phyloP scores from a whole-genome alignment of 805 yeast species.

The Yarrowia sp. region DNA sequence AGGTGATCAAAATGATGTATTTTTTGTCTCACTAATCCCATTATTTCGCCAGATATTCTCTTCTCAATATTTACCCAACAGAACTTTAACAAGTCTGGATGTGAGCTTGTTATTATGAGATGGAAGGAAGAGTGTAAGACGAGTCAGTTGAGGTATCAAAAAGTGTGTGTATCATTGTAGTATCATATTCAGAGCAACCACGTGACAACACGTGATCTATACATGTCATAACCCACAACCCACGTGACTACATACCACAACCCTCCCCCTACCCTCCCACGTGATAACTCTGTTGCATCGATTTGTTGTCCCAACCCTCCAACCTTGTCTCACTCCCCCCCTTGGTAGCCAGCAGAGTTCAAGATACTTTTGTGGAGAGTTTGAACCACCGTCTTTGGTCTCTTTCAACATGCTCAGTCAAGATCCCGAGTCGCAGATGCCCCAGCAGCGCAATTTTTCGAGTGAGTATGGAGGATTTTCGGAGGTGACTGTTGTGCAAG shows the following conservation, averaged over 20 bases:
- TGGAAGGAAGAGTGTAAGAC: too few relatives aligned
- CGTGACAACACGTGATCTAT: background rate
- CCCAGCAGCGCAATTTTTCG: conserved; percentile 23
- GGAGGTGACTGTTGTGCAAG: too few relatives aligned
- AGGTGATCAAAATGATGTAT: background rate
- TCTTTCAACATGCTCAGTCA: conserved; percentile 23
- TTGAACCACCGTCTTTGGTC: background rate
- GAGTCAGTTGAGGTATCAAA: too few relatives aligned
- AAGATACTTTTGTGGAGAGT: conserved; percentile 14
- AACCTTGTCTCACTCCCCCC: conserved; percentile 12
- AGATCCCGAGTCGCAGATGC: conserved; percentile 25
- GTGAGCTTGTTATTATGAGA: too few relatives aligned
- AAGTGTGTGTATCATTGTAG: too few relatives aligned
- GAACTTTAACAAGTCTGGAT: background rate
- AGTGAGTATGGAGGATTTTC: too few relatives aligned
- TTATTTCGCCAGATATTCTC: too few relatives aligned
- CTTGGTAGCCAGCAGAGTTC: conserved; percentile 13
- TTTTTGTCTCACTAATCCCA: too few relatives aligned
- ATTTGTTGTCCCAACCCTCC: conserved; percentile 13
- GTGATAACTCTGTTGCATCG: background rate
- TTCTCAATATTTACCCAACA: background rate
- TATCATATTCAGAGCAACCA: background rate
- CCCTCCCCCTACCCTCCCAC: background rate
- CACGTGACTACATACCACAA: too few relatives aligned
- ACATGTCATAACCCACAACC: too few relatives aligned